These are phyloP conservation scores for Nematodospora anomalae DNA, from an alignment of 1,139 yeast species.

Conservation along the genomic window DNA sequence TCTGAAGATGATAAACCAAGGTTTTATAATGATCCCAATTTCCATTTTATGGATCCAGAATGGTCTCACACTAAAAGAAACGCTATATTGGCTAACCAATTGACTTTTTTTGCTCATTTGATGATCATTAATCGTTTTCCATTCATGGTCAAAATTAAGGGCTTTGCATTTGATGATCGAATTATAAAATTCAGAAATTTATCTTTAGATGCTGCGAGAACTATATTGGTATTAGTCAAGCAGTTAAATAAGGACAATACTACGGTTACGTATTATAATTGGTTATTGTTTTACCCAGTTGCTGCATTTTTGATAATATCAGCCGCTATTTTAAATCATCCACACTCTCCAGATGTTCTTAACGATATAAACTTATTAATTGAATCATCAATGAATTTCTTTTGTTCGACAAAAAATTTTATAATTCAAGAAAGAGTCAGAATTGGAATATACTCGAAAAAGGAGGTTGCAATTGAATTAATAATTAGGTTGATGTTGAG, in stretches of 20 bases:
- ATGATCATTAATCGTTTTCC: constrained; percentile 40
- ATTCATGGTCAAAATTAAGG: constrained; percentile 21
- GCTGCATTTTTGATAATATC: constrained; percentile 35
- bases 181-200: constrained; percentile 23
- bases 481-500: constrained; percentile 23
- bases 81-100: constrained; percentile 23
- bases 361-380: constrained; percentile 34
- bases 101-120: constrained; percentile 34
- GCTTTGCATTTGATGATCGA: constrained; percentile 17
- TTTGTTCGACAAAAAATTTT: constrained; percentile 9
- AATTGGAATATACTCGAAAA: constrained; percentile 1
- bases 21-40: constrained; percentile 28
- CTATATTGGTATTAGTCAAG: constrained; percentile 29
- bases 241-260: constrained; percentile 21
- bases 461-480: constrained; percentile 21
- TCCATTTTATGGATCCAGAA: constrained; percentile 13
- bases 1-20: constrained; percentile 22
- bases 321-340: constrained; percentile 34
- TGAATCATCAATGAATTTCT: constrained; percentile 27
- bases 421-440: neutral
- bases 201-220: constrained; percentile 36
- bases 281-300: constrained; percentile 36
- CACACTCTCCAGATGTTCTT: constrained; percentile 27
- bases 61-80: constrained; percentile 2
- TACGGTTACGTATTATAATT: constrained; percentile 29